Evolutionary conservation across 805 yeast species (phyloP).

Genomic region (Starmerella apis): DNA sequence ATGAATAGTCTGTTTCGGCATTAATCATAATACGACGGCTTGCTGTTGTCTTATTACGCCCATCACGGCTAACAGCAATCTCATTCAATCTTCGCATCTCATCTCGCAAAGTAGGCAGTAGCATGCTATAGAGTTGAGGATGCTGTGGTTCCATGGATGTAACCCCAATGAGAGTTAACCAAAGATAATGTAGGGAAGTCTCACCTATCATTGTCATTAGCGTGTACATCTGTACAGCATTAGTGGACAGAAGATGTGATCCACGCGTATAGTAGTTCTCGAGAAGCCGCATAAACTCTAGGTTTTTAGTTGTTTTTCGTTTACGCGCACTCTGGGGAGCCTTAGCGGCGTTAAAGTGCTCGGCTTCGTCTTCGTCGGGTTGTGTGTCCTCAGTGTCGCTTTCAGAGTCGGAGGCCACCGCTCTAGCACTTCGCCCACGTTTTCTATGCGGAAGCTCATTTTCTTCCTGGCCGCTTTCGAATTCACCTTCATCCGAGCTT

Average conservation of each 20-base stretch:
- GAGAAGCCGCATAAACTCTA: constrained; percentile 39
- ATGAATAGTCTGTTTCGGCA: constrained; percentile 72
- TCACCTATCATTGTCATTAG: constrained; percentile 74
- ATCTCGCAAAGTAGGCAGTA: constrained; percentile 66
- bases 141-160: constrained; percentile 64
- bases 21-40: constrained; percentile 36
- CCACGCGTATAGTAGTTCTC: constrained; percentile 80
- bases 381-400: constrained; percentile 18
- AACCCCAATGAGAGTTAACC: constrained; percentile 86
- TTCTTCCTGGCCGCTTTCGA: not conserved
- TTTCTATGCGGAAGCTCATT: constrained; percentile 14
- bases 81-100: constrained; percentile 63
- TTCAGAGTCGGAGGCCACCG: constrained; percentile 17
- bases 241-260: constrained; percentile 60
- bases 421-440: not conserved
- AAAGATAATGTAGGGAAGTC: constrained; percentile 52
- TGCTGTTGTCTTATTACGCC: constrained; percentile 21
- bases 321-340: constrained; percentile 6
- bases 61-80: not conserved
- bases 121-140: constrained; percentile 57
- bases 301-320: constrained; percentile 16
- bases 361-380: constrained; percentile 14
- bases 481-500: not conserved
- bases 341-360: constrained; percentile 12
- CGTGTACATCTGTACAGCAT: constrained; percentile 71